Percentiles rank a stretch among this genome's conserved stretches.
Evolutionary conservation across 441 rosid genomes (phyloP).

Genomic region (Theobroma grandiflorum): DNA sequence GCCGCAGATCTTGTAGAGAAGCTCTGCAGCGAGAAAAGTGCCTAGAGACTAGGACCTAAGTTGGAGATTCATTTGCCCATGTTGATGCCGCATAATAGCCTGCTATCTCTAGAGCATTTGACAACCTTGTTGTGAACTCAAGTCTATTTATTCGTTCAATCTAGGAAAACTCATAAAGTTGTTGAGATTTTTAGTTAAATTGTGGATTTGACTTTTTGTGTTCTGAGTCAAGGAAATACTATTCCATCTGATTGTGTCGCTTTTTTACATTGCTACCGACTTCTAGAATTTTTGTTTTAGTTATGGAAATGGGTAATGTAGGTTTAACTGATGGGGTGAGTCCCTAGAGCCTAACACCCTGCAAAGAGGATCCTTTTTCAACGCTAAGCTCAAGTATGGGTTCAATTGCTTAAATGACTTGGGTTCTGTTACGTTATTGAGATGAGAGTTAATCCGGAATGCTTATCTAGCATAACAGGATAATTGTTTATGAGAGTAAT

Average conservation of each 20-base stretch:
- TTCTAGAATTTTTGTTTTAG: not conserved
- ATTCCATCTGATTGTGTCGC: not conserved
- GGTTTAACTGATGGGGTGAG: not conserved
- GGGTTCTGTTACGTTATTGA: no score
- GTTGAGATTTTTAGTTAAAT: not conserved
- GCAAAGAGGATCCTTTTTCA: no score
- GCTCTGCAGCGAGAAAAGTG: slow-evolving; percentile 35
- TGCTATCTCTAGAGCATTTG: slow-evolving; percentile 25
- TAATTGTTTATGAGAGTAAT: no score
- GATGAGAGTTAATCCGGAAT: no score
- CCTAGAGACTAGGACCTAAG: slow-evolving; percentile 38
- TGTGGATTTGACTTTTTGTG: slow-evolving; percentile 9
- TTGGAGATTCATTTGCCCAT: not conserved
- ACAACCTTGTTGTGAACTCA: slow-evolving; percentile 28
- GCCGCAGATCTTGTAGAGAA: slow-evolving; percentile 82
- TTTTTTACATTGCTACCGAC: not conserved
- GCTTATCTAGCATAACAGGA: no score
- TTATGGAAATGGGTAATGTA: not conserved
- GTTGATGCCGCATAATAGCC: slow-evolving; percentile 9
- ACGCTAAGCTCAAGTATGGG: no score
- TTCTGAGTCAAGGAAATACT: not conserved
- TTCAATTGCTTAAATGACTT: no score
- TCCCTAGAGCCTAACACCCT: not conserved
- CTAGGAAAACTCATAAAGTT: not conserved
- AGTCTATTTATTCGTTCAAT: slow-evolving; percentile 21